These are phyloP conservation scores for Kwoniella sp. DNA, from an alignment of 768 basidiomycete genomes.

Conservation along the genomic window DNA sequence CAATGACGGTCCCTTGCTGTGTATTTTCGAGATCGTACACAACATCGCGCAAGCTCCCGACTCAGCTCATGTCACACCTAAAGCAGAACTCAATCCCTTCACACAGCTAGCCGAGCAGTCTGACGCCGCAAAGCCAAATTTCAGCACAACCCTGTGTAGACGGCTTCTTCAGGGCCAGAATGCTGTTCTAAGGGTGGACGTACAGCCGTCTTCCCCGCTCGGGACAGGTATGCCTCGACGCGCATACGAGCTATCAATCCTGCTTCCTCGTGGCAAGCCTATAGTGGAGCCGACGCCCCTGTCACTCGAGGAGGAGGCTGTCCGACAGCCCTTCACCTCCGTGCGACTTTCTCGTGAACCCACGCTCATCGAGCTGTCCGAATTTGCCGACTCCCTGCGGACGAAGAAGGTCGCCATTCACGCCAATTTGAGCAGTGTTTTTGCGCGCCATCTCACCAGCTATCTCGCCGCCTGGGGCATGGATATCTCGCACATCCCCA, in stretches of 20 bases:
- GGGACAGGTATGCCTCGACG: slow-evolving; percentile 52
- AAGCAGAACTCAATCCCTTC: slow-evolving; percentile 46
- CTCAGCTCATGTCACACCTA: slow-evolving; percentile 33
- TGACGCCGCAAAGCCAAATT: slow-evolving; percentile 38
- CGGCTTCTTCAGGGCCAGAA: slow-evolving; percentile 50
- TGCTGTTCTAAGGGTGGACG: slow-evolving; percentile 39
- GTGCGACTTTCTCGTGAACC: slow-evolving; percentile 69
- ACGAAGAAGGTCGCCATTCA: slow-evolving; percentile 83
- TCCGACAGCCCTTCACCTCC: slow-evolving; percentile 61
- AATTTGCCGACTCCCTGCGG: slow-evolving; percentile 78
- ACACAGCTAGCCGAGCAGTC: slow-evolving; percentile 28
- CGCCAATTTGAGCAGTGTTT: slow-evolving; percentile 81
- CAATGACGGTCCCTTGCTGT: slow-evolving; percentile 60
- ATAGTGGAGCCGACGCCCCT: slow-evolving; percentile 63
- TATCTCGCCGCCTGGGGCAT: slow-evolving; percentile 94
- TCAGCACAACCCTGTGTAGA: slow-evolving; percentile 47
- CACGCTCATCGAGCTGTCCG: slow-evolving; percentile 71
- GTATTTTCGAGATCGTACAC: slow-evolving; percentile 66
- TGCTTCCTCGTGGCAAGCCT: slow-evolving; percentile 59
- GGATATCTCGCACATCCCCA: slow-evolving; percentile 75
- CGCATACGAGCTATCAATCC: slow-evolving; percentile 69
- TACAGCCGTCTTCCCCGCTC: slow-evolving; percentile 57
- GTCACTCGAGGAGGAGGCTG: slow-evolving; percentile 61
- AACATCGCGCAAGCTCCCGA: slow-evolving; percentile 54
- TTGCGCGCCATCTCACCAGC: slow-evolving; percentile 88